Base-by-base conservation (phyloP, 768 basidiomycete species). In the Lepiota brunneoincarnata region DNA sequence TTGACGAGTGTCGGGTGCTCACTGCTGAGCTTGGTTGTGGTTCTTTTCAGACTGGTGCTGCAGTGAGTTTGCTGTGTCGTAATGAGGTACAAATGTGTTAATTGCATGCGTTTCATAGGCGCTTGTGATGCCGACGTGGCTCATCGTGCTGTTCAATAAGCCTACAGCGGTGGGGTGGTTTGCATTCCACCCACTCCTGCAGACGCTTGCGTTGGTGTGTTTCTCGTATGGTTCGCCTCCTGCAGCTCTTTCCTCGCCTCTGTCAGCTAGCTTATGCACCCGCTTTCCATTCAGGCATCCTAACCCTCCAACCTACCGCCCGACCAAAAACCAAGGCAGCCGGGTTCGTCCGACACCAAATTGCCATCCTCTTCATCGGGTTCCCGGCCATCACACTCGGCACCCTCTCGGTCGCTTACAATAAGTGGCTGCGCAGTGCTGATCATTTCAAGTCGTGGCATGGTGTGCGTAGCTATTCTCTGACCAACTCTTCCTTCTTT, bases 391-490 rank as follows among this genome's bases (percentile, higher is more conserved):
- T 92, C 54, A 38, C 79, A 6, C 42, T 84, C 7, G 91, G 91
- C 2, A 78, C 82, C 0, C 65, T 73, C n/a, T 77, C 85, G 0
- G 79, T 93, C 43, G 70, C 76, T 48, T 77, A 77, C 51, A 83
- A 86, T 63, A 94, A 94, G 64, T 68, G 66, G 39, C 51, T 75
- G 0, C 70, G 78, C 48, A 68, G 60, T 4, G 75, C 74, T 1
- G 55, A 71, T 3, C 91, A 93, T 63, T 86, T 89, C 56, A 78
- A 75, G 3, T 79, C 83, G 7, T 89, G 87, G 89, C 92, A 93
- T 69, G 84, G 81, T 3, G 88, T 90, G 65, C 61, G 82, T 63
- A 28, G 31, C 31, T 26, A 37, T 35, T 51, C 15, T 20, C 28
- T 34, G 37, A 35, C 15, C 17, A 15, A 12, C 7, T 26, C 2